Evolutionary conservation across 2,329 filamentous ascomycete genomes (phyloP).

Genomic region (Sphaerostilbella broomeana): DNA sequence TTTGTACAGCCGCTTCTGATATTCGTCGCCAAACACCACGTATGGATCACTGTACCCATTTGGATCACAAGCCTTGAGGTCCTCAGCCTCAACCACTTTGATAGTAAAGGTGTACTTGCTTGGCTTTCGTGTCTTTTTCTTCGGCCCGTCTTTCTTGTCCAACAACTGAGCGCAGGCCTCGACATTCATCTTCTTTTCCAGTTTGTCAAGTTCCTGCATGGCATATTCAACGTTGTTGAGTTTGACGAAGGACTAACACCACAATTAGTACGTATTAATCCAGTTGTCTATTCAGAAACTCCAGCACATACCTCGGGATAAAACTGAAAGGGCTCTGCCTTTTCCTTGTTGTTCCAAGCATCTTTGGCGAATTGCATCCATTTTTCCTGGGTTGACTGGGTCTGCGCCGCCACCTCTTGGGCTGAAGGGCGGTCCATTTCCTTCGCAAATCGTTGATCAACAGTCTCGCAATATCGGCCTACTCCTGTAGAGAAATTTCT

Average conservation of each 20-base stretch:
- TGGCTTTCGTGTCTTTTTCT: conserved; percentile 56
- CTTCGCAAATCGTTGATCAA: conserved; percentile 76
- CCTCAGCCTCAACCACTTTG: conserved; percentile 96
- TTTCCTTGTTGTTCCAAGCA: conserved; percentile 85
- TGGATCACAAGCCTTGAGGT: conserved; percentile 95
- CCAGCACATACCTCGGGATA: conserved; percentile 68
- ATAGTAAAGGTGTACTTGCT: conserved; percentile 97
- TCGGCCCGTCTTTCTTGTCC: conserved; percentile 63
- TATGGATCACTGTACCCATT: conserved; percentile 94
- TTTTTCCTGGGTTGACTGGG: conserved; percentile 81
- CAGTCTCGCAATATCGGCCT: conserved; percentile 81
- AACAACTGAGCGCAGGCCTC: conserved; percentile 83
- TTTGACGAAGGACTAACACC: conserved; percentile 81
- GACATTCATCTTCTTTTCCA: conserved; percentile 85
- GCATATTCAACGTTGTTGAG: conserved; percentile 97
- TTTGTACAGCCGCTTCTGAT: conserved; percentile 92
- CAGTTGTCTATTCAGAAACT: too few relatives aligned
- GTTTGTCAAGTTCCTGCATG: conserved; percentile 81
- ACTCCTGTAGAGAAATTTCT: conserved; percentile 79
- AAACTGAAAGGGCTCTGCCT: conserved; percentile 94
- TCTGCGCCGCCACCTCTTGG: conserved; percentile 72
- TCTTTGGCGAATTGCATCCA: conserved; percentile 92
- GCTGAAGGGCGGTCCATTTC: conserved; percentile 93
- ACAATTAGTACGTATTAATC: neutral
- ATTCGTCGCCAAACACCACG: conserved; percentile 93